Base-by-base conservation (phyloP, 495 filamentous ascomycete genomes). In the Penicillium manginii region DNA sequence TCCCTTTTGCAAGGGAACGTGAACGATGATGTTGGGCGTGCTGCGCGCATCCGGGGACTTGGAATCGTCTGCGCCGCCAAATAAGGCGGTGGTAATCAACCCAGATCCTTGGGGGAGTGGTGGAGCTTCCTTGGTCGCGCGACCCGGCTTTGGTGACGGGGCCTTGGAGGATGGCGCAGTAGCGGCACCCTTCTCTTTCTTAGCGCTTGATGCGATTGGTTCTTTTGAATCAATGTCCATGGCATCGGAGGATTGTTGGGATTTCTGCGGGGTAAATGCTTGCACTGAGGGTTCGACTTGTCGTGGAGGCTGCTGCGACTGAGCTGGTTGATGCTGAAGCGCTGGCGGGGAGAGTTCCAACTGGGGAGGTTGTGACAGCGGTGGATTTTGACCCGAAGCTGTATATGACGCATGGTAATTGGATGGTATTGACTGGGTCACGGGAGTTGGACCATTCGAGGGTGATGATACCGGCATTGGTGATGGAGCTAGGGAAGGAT, bases 21-120 rank as follows among this genome's bases (percentile, higher is more conserved):
- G 86, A 2, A 98, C 76, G 56, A 96, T 80, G 57, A 98, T 96
- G 47, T 88, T 96, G 2, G 92, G 90, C 21, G 88, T 86, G 12
- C 77, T 74, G 67, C 83, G 84, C 65, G 64, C 74, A 70, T 66
- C 76, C 2, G 68, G 57, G 4, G 71, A 63, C 2, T 73, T 74
- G 12, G 73, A 58, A 12, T 68, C 70, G 33, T 78, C 79, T 39
- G 75, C 76, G 10, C 79, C 79, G n/a, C 66, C 67, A 57, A 89
- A 87, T 7, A 87, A 73, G 4, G 84, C 79, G 59, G 79, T 85
- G 6, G 85, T 84, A 15, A 89, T 82, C 7, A 90, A 73, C n/a
- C 88, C 88, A 52, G 84, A 88, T 17, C 88, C 88, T 31, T 85
- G 78, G 12, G 86, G 84, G 14, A 89, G 72, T 1, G 81, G 77